phyloP scores from a whole-genome alignment of 2,329 filamentous ascomycete genomes.

The Lasiodiplodia gonubiensis region DNA sequence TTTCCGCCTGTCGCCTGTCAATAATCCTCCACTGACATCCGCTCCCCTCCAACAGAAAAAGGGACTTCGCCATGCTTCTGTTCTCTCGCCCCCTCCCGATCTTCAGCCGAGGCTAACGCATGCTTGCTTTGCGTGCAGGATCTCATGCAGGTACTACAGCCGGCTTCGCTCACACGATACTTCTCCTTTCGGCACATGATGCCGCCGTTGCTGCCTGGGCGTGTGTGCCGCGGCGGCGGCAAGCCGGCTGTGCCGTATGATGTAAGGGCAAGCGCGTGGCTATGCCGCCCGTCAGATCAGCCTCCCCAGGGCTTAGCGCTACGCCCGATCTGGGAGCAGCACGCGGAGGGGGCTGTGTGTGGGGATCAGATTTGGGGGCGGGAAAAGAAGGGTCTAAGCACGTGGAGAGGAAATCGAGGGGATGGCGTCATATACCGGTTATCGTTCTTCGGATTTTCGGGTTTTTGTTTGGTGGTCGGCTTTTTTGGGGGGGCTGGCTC shows the following conservation, averaged over 20 bases:
- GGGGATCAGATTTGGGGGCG: not conserved
- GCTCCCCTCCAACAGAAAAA: no score
- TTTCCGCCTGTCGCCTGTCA: no score
- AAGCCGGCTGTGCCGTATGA: not conserved
- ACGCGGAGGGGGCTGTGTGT: slow-evolving; percentile 1
- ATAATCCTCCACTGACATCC: not conserved
- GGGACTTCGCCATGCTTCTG: not conserved
- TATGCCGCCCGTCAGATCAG: not conserved
- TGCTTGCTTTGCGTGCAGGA: not conserved
- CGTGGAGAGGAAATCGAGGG: not conserved
- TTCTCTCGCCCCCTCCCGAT: not conserved
- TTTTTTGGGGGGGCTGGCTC: not conserved
- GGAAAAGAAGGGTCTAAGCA: not conserved
- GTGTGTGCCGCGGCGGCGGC: no score
- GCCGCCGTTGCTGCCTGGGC: not conserved
- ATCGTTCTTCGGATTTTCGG: slow-evolving; percentile 1
- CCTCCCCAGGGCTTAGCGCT: not conserved
- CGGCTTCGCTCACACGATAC: not conserved
- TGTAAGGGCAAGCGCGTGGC: not conserved
- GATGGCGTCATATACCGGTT: not conserved
- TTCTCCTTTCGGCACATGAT: not conserved
- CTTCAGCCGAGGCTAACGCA: not conserved
- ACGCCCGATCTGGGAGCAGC: not conserved
- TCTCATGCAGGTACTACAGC: not conserved
- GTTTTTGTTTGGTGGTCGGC: not conserved